These are phyloP conservation scores for Globisporangium cylindrosporum DNA, from an alignment of 352 stramenopile genomes.

Conservation along the genomic window DNA sequence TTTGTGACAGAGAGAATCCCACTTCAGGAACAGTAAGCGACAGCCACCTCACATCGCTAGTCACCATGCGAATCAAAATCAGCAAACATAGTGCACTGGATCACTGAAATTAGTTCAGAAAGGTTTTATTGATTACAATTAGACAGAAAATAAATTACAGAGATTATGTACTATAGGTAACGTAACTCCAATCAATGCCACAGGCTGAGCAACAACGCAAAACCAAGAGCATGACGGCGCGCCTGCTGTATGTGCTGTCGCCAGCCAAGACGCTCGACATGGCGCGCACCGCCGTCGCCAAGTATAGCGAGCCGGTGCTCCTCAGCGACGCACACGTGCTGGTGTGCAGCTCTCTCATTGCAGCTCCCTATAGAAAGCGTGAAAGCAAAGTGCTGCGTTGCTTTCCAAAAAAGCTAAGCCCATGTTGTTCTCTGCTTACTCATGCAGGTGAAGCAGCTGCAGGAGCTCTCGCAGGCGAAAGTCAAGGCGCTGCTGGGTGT, in stretches of 20 bases:
- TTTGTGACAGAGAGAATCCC: background rate
- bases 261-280: constrained; percentile 89
- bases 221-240: constrained; percentile 19
- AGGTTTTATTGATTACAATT: background rate
- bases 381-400: background rate
- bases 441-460: constrained; percentile 44
- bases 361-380: background rate
- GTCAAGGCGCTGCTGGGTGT: constrained; percentile 82
- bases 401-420: too few species aligned
- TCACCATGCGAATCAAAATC: background rate
- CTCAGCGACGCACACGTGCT: constrained; percentile 55
- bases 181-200: background rate
- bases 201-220: background rate
- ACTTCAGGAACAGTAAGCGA: background rate
- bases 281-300: constrained; percentile 24
- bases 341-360: constrained; percentile 18
- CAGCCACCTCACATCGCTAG: background rate
- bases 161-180: background rate
- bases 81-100: background rate
- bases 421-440: too few species aligned
- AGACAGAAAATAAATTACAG: background rate
- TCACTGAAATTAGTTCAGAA: background rate
- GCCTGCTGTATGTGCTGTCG: constrained; percentile 81
- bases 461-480: constrained; percentile 58
- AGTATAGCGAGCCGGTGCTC: constrained; percentile 46